These are phyloP conservation scores for Boletus smithii DNA, from an alignment of 1,284 basidiomycete species.

Conservation along the genomic window DNA sequence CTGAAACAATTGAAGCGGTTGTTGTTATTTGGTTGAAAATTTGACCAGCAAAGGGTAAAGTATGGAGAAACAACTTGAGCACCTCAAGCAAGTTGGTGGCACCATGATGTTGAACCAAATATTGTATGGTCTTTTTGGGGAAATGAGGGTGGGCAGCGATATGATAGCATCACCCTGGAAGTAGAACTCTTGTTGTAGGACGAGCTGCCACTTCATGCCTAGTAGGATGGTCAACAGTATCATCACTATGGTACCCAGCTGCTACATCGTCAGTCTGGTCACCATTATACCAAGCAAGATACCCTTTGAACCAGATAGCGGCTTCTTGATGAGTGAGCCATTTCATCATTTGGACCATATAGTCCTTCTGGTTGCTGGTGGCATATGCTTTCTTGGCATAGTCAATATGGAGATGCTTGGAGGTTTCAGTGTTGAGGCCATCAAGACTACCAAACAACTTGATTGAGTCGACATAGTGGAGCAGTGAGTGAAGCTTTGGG, in stretches of 20 bases:
- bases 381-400: conserved; percentile 14
- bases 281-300: not conserved
- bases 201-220: too few species aligned
- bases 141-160: not conserved
- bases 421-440: conserved; percentile 15
- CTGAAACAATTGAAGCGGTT: too few species aligned
- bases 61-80: too few species aligned
- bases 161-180: too few species aligned
- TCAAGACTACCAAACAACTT: conserved; percentile 6
- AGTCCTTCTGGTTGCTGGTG: conserved; percentile 7
- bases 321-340: conserved; percentile 12
- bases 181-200: too few species aligned
- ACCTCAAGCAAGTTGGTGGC: too few species aligned
- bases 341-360: conserved; percentile 6
- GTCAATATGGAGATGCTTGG: conserved; percentile 17
- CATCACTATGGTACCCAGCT: not conserved
- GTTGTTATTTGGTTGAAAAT: too few species aligned
- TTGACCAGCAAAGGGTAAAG: too few species aligned
- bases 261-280: too few species aligned
- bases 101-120: not conserved
- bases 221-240: too few species aligned
- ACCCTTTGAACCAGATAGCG: not conserved
- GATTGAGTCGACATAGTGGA: conserved; percentile 13
- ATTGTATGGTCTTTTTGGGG: not conserved
- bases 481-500: conserved; percentile 23